phyloP scores from a whole-genome alignment of 2,329 filamentous ascomycete genomes.

The Aspergillus phoenicis region DNA sequence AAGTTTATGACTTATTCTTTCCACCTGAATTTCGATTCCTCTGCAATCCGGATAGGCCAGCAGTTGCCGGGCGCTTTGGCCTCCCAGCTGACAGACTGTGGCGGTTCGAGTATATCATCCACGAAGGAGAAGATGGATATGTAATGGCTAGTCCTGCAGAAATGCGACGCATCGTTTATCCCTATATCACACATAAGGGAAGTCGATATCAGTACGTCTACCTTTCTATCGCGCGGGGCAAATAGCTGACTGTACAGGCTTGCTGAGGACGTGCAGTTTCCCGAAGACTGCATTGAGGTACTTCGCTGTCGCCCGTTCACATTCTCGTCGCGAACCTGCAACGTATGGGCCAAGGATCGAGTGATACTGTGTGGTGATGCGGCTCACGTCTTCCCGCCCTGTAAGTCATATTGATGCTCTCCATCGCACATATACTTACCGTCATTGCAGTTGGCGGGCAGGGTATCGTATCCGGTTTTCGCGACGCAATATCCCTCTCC shows the following conservation, averaged over 20 bases:
- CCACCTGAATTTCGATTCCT: slow-evolving; percentile 50
- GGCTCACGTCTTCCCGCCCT: slow-evolving; percentile 57
- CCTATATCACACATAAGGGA: slow-evolving; percentile 31
- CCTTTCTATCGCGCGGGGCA: no score
- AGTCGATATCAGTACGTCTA: slow-evolving; percentile 17
- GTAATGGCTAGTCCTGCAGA: slow-evolving; percentile 35
- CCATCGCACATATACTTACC: not conserved
- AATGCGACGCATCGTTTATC: slow-evolving; percentile 30
- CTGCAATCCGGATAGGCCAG: slow-evolving; percentile 45
- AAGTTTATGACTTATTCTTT: slow-evolving; percentile 54
- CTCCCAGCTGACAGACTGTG: slow-evolving; percentile 45
- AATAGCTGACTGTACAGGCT: slow-evolving; percentile 19
- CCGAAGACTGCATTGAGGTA: slow-evolving; percentile 51
- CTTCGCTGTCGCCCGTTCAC: slow-evolving; percentile 51
- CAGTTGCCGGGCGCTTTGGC: slow-evolving; percentile 52
- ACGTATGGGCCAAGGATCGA: slow-evolving; percentile 48
- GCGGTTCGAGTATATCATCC: slow-evolving; percentile 39
- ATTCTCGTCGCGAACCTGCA: slow-evolving; percentile 50
- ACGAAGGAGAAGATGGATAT: slow-evolving; percentile 31
- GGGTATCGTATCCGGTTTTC: slow-evolving; percentile 46
- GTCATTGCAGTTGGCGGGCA: slow-evolving; percentile 41
- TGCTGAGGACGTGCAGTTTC: slow-evolving; percentile 38
- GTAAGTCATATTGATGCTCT: slow-evolving; percentile 24
- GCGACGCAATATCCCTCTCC: slow-evolving; percentile 41
- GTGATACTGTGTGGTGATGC: slow-evolving; percentile 53